Conservation (phyloP, 306 rosid genomes). For the apple (Malus domestica) region ASM211411v1 NC_041793.1:10386501-10387000, state of each 20-base stretch:
- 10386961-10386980: conserved; percentile 47
- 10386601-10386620: conserved; percentile 83
- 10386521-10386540: conserved; percentile 80
- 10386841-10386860: conserved; percentile 45
- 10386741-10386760: too few species aligned
- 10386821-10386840: conserved; percentile 39
- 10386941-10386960: conserved; percentile 51
- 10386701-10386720: too few species aligned
- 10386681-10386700: too few species aligned
- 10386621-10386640: conserved; percentile 92
- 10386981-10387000: background rate
- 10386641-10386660: conserved; percentile 76
- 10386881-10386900: conserved; percentile 16
- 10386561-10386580: conserved; percentile 74
- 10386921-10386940: conserved; percentile 58
- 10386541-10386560: conserved; percentile 61
- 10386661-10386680: conserved; percentile 56
- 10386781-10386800: too few species aligned
- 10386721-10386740: too few species aligned
- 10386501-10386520: conserved; percentile 47
- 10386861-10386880: conserved; percentile 35
- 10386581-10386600: conserved; percentile 73
- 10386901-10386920: conserved; percentile 33
- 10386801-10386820: background rate
- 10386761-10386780: too few species aligned